Evolutionary conservation across 306 rosid genomes (phyloP).

Genomic region (Lathyrus sativus): DNA sequence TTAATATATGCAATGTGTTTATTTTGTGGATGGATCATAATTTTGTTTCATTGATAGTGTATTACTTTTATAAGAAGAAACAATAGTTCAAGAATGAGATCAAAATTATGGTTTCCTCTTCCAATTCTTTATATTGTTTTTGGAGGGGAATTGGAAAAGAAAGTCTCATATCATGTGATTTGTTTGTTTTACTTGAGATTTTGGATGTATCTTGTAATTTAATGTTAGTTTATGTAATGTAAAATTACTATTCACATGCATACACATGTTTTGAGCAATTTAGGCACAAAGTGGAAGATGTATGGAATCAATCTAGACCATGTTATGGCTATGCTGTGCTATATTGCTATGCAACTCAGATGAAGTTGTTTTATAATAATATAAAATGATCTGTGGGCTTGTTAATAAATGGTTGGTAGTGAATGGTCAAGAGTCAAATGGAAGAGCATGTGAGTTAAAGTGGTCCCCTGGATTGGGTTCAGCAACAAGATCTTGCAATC

Average conservation of each 20-base stretch:
- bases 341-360: neutral
- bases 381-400: too few species aligned
- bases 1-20: neutral
- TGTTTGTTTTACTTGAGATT: neutral
- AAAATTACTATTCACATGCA: conserved; percentile 20
- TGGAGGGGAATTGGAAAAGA: conserved; percentile 29
- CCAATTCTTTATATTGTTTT: conserved; percentile 14
- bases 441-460: conserved; percentile 40
- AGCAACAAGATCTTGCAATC: conserved; percentile 37
- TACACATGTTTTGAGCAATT: conserved; percentile 41
- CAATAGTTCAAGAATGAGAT: neutral
- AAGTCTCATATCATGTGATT: conserved; percentile 1
- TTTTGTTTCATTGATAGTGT: conserved; percentile 23
- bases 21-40: conserved; percentile 17
- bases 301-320: conserved; percentile 21
- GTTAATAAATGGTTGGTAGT: neutral
- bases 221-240: neutral
- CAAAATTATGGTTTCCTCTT: neutral
- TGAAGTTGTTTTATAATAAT: too few species aligned
- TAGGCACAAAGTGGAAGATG: conserved; percentile 1
- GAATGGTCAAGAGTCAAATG: conserved; percentile 46
- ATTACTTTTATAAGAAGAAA: neutral
- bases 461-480: conserved; percentile 49
- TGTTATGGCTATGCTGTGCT: conserved; percentile 29
- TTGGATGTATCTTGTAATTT: conserved; percentile 7